Evolutionary conservation across 1,139 yeast species (phyloP), one percentile per base, ranked within the genome.

Genomic region (Saccharomycopsis phalli): DNA sequence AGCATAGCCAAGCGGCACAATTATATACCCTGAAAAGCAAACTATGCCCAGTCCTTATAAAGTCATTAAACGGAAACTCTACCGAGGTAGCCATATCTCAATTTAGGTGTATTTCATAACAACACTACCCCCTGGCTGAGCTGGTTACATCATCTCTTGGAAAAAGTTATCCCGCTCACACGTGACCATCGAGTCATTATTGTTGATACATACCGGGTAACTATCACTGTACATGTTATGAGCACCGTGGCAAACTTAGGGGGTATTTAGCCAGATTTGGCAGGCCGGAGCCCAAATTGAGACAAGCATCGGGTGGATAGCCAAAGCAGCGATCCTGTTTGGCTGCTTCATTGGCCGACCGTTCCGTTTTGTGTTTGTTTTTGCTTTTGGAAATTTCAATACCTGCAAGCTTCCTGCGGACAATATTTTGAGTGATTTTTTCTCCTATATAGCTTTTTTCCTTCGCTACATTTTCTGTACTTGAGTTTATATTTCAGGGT

Each of bases 1-100:
- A 28, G 31, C 31, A 28, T 7, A 7, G 7, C 18, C 6, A 5
- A 6, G n/a, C 16, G 7, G n/a, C 18, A 5, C 11, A 13, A 13
- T 7, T 11, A 28, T 11, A 28, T 6, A 28, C n/a, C 31, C 18
- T 28, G 31, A 5, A 11, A 11, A 6, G n/a, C 31, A 13, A 6
- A 28, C 18, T 6, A 14, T 17, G 7, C 16, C 14, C 37, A 4
- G 37, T 7, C 27, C 19, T 34, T 10, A 34, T 11, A 20, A 19
- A 25, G 19, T 34, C 21, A 22, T 23, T 34, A 20, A 22, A 23
- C 11, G 37, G 31, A 10, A 18, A 30, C 31, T 34, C 37, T 7
- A 34, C 37, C 7, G 37, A 20, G 11, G 37, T 34, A 10, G 37
- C 37, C 37, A 34, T 34, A 18, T 31, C n/a, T 11, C 21, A 17